phyloP scores from a whole-genome alignment of 129 eudicot species.

The Lonicera japonica region DNA sequence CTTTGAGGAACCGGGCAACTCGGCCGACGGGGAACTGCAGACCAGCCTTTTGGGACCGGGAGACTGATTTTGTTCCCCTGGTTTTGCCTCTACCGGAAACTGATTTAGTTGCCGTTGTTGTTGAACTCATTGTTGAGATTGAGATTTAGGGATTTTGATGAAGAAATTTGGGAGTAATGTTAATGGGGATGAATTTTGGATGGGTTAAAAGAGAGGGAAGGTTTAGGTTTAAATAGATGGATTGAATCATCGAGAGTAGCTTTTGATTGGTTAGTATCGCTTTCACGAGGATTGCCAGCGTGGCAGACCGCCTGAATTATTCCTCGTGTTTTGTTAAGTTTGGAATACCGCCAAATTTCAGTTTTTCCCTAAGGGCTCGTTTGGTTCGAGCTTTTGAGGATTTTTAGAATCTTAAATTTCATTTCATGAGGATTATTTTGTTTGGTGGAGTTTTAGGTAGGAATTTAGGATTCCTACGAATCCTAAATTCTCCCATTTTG shows the following conservation, averaged over 20 bases:
- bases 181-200: not conserved
- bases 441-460: too few relatives aligned
- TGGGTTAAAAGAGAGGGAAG: not conserved
- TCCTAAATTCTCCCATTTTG: too few relatives aligned
- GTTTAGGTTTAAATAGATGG: constrained; percentile 9
- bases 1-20: constrained; percentile 46
- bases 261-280: constrained; percentile 18
- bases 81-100: constrained; percentile 43
- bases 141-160: not conserved
- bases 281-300: constrained; percentile 30
- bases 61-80: constrained; percentile 37
- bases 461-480: too few relatives aligned
- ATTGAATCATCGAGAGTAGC: not conserved
- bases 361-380: too few relatives aligned
- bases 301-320: constrained; percentile 5
- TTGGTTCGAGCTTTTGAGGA: too few relatives aligned
- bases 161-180: not conserved
- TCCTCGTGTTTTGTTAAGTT: not conserved
- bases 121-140: constrained; percentile 23
- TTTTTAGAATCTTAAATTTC: too few relatives aligned
- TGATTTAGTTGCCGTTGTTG: constrained; percentile 23
- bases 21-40: constrained; percentile 69
- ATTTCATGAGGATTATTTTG: too few relatives aligned
- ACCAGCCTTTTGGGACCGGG: constrained; percentile 59
- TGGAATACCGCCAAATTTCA: not conserved